Conservation (phyloP, 768 basidiomycete species). For the Pisolithus sp. region DNA sequence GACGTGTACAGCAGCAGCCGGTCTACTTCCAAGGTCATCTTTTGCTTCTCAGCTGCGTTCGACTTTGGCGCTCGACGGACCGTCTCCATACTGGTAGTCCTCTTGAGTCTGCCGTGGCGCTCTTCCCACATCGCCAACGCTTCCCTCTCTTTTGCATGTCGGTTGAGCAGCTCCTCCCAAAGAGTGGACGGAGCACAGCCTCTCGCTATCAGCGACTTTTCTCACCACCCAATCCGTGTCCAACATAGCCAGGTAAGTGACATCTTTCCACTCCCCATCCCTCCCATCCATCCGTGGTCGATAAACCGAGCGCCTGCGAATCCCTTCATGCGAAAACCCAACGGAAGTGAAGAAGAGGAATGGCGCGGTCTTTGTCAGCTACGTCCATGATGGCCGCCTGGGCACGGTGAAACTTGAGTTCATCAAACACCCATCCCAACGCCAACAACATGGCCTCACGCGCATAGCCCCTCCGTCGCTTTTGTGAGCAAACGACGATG, state of each 20-base stretch:
- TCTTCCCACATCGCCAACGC: conserved; percentile 50
- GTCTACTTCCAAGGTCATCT: neutral
- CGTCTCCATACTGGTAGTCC: conserved; percentile 38
- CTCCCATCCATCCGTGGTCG: conserved; percentile 33
- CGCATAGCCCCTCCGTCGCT: conserved; percentile 40
- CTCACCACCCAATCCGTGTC: conserved; percentile 54
- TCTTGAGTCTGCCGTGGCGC: conserved; percentile 21
- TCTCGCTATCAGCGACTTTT: conserved; percentile 13
- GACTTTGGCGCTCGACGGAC: conserved; percentile 19
- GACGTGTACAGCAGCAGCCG: neutral
- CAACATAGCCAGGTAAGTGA: conserved; percentile 53
- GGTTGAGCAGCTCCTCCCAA: conserved; percentile 58
- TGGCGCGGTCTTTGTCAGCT: conserved; percentile 35
- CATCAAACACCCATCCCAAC: conserved; percentile 40
- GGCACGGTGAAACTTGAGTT: conserved; percentile 29
- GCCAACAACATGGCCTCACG: conserved; percentile 40
- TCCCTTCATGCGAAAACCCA: conserved; percentile 61
- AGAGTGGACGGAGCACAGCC: conserved; percentile 26
- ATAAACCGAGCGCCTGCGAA: conserved; percentile 47
- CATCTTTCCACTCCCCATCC: conserved; percentile 48
- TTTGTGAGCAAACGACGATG: conserved; percentile 36
- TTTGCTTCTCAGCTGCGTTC: conserved; percentile 11
- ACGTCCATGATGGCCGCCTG: conserved; percentile 40
- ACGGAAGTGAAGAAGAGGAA: conserved; percentile 42
- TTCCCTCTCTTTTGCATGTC: conserved; percentile 54